phyloP scores from a whole-genome alignment of 2,329 filamentous ascomycete species.

The Fusarium luffae region DNA sequence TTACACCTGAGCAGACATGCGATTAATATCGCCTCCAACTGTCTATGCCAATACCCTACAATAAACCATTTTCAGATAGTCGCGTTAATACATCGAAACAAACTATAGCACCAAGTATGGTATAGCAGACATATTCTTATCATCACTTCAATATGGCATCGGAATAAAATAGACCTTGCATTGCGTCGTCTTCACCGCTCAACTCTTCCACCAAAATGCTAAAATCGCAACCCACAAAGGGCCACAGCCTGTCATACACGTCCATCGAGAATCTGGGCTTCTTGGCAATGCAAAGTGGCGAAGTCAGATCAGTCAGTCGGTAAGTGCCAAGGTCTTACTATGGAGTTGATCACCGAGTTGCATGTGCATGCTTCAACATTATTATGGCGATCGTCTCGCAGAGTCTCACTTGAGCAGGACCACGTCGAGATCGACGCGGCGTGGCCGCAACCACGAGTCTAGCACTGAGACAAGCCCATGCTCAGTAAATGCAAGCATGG shows the following conservation, averaged over 20 bases:
- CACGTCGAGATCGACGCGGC: neutral
- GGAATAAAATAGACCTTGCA: no score
- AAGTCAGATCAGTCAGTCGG: neutral
- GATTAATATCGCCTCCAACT: neutral
- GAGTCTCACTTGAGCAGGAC: neutral
- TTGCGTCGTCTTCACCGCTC: fast-evolving
- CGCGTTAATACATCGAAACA: fast-evolving
- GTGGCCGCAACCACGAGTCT: neutral
- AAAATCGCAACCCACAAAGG: neutral
- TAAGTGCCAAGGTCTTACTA: neutral
- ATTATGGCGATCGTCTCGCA: neutral
- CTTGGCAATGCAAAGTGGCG: neutral
- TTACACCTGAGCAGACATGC: neutral
- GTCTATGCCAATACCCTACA: neutral
- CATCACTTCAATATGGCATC: no score
- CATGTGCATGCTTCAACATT: neutral
- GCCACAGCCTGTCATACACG: neutral
- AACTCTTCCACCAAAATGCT: neutral
- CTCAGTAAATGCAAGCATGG: neutral
- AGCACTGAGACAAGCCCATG: neutral
- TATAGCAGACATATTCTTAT: neutral
- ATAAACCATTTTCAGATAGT: fast-evolving
- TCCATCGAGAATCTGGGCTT: neutral
- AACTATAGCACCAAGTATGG: neutral
- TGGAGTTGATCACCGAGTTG: neutral